These are phyloP conservation scores for Abortiporus biennis DNA, from an alignment of 1,284 basidiomycete genomes.

Conservation along the genomic window DNA sequence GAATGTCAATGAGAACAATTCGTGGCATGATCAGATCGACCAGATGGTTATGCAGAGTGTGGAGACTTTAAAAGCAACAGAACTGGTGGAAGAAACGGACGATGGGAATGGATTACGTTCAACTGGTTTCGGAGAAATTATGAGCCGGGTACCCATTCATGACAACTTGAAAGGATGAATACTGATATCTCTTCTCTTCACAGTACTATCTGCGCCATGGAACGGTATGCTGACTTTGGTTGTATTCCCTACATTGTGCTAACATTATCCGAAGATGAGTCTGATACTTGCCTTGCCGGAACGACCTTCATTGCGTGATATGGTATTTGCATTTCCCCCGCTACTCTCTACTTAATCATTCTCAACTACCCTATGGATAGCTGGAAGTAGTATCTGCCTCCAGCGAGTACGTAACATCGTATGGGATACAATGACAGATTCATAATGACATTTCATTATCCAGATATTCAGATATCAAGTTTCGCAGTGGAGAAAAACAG, in stretches of 20 bases:
- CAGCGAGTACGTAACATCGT: no score
- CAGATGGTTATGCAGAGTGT: slow-evolving; percentile 68
- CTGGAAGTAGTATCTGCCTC: no score
- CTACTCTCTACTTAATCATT: no score
- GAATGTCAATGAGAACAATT: slow-evolving; percentile 46
- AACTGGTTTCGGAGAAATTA: slow-evolving; percentile 76
- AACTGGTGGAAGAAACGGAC: slow-evolving; percentile 46
- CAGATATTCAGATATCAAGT: slow-evolving; percentile 60
- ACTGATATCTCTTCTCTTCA: slow-evolving; percentile 4
- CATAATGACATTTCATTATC: no score
- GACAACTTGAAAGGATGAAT: neutral
- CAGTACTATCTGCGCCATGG: slow-evolving; percentile 70
- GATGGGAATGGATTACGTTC: slow-evolving; percentile 38
- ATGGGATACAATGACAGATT: no score
- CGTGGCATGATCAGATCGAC: slow-evolving; percentile 67
- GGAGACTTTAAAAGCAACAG: slow-evolving; percentile 45
- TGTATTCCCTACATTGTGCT: neutral
- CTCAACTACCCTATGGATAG: no score
- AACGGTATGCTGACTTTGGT: slow-evolving; percentile 43
- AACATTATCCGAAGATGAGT: slow-evolving; percentile 47
- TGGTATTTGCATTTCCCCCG: no score
- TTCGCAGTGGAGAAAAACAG: slow-evolving; percentile 66
- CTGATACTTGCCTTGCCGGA: slow-evolving; percentile 55
- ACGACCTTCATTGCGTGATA: no score
- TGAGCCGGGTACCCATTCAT: slow-evolving; percentile 62